Percentiles rank a stretch among this genome's conserved stretches.
phyloP scores from a whole-genome alignment of 116 monocot genomes.

The Trichopus zeylanicus region DNA sequence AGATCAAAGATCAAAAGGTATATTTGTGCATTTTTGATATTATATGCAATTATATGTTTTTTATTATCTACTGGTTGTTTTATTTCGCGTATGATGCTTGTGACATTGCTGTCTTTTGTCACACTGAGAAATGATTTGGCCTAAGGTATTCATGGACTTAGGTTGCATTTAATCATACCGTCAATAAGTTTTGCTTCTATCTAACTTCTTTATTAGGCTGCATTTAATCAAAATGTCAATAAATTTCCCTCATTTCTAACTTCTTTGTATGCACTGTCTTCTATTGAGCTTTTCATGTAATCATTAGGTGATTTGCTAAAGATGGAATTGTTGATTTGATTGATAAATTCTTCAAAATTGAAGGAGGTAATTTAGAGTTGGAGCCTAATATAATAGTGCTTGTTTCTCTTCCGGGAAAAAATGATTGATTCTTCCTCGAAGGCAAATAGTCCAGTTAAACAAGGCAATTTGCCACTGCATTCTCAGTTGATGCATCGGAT shows the following conservation, averaged over 20 bases:
- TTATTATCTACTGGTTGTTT: no score
- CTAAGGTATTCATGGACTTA: background rate
- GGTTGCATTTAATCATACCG: no score
- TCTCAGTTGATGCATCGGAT: background rate
- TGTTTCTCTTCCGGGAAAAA: background rate
- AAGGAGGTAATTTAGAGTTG: background rate
- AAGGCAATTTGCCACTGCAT: background rate
- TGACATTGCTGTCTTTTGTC: no score
- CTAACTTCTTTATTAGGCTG: no score
- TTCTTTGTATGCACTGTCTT: no score
- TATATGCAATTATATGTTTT: background rate
- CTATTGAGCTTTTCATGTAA: no score
- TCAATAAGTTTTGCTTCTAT: background rate
- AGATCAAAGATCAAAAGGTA: slow-evolving; percentile 56
- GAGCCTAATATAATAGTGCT: background rate
- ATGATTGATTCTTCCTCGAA: background rate
- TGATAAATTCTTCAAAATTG: background rate
- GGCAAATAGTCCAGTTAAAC: background rate
- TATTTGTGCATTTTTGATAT: background rate
- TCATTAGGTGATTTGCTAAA: background rate
- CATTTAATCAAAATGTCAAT: no score
- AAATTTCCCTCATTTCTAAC: no score
- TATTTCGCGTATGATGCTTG: no score
- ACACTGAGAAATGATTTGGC: no score
- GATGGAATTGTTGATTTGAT: background rate